These are phyloP conservation scores for Cryptococcus wingfieldii DNA, from an alignment of 1,284 basidiomycete genomes.

Conservation along the genomic window DNA sequence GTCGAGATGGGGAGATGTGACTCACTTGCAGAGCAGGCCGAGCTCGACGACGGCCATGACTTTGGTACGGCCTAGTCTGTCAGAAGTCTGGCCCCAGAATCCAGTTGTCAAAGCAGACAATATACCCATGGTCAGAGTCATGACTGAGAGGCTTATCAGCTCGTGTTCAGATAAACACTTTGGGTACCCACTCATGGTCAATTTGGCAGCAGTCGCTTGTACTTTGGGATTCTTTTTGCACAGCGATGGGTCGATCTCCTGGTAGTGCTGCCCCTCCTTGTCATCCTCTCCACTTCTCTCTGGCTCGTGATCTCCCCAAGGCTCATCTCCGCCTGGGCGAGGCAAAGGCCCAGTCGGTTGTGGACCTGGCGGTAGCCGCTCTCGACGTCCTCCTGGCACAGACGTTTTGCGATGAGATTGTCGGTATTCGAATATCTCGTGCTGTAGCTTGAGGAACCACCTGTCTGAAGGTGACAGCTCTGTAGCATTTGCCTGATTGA, in stretches of 20 bases:
- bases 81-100: slow-evolving; percentile 81
- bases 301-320: background rate
- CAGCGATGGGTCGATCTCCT: slow-evolving; percentile 43
- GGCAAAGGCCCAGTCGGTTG: slow-evolving; percentile 17
- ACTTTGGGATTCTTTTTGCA: slow-evolving; percentile 71
- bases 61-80: slow-evolving; percentile 68
- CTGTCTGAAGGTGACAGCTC: slow-evolving; percentile 28
- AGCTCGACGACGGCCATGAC: slow-evolving; percentile 67
- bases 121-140: slow-evolving; percentile 72
- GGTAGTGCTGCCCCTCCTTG: slow-evolving; percentile 18
- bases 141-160: slow-evolving; percentile 45
- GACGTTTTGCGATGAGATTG: background rate
- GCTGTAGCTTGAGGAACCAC: slow-evolving; percentile 44
- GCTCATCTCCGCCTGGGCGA: slow-evolving; percentile 5
- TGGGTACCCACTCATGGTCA: slow-evolving; percentile 57
- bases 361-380: background rate
- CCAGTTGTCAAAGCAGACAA: slow-evolving; percentile 78
- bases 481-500: background rate
- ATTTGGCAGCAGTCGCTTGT: slow-evolving; percentile 64
- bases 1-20: background rate
- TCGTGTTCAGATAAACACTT: background rate
- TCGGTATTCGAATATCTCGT: slow-evolving; percentile 30
- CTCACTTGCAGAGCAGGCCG: slow-evolving; percentile 71
- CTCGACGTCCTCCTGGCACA: background rate
- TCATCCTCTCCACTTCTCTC: background rate